Conservation (phyloP, 306 rosid species). For the Betula pendula region DNA sequence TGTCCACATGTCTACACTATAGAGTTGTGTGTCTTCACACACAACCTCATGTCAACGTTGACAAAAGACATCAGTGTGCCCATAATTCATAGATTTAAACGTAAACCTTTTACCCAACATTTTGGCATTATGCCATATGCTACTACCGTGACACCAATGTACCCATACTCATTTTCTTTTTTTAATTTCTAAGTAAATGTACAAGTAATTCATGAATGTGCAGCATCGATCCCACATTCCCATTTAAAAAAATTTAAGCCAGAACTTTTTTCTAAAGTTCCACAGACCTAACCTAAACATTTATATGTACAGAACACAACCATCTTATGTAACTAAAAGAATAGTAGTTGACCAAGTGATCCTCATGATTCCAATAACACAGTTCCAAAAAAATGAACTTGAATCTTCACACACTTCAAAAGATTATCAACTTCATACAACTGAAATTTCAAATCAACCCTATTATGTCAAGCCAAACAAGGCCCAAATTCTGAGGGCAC, state of each 20-base stretch:
- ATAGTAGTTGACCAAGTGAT: neutral
- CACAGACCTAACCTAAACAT: neutral
- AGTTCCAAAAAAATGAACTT: neutral
- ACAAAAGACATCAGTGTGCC: neutral
- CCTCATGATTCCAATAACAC: neutral
- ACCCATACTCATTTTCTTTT: neutral
- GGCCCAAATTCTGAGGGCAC: neutral
- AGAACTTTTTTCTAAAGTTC: neutral
- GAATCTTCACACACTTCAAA: neutral
- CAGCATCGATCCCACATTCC: too few relatives aligned
- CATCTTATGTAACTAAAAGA: neutral
- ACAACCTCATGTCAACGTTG: neutral
- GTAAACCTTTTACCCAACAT: neutral
- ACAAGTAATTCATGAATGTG: too few relatives aligned
- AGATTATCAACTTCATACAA: neutral
- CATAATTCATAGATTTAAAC: neutral
- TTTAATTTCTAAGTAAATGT: neutral
- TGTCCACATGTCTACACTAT: neutral
- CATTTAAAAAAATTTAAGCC: too few relatives aligned
- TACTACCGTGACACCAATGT: neutral
- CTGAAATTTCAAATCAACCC: neutral
- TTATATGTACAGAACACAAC: neutral
- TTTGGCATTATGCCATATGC: neutral
- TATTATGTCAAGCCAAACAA: neutral
- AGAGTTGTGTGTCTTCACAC: neutral